These are phyloP conservation scores for Clitocybe nebularis DNA, from an alignment of 1,284 basidiomycete species.

Conservation along the genomic window DNA sequence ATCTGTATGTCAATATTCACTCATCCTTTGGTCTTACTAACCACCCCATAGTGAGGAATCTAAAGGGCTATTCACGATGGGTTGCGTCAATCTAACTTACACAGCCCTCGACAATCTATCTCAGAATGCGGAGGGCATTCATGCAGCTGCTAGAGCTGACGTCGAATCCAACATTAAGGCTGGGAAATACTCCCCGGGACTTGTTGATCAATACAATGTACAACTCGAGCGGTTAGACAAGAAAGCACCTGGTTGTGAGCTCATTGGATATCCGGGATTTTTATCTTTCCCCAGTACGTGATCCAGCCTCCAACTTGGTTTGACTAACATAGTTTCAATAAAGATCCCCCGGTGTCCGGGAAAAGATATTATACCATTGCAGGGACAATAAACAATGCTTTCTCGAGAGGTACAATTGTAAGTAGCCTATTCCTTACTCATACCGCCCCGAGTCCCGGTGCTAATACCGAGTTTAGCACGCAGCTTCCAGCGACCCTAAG, in stretches of 20 bases:
- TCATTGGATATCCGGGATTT: conserved; percentile 12
- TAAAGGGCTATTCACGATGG: conserved; percentile 9
- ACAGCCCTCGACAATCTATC: conserved; percentile 8
- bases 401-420: conserved; percentile 18
- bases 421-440: too few species aligned
- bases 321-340: not conserved
- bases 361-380: conserved; percentile 13
- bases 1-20: conserved; percentile 3
- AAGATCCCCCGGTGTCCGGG: conserved; percentile 11
- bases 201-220: conserved; percentile 15
- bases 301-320: not conserved
- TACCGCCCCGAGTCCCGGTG: not conserved
- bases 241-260: conserved; percentile 13
- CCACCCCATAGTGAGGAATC: conserved; percentile 2
- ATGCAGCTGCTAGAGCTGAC: conserved; percentile 1
- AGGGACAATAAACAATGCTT: conserved; percentile 10
- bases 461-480: conserved; percentile 19
- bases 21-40: not conserved
- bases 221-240: conserved; percentile 11
- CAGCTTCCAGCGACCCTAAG: conserved; percentile 19
- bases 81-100: conserved; percentile 9
- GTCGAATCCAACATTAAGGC: conserved; percentile 1
- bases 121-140: conserved; percentile 6
- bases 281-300: conserved; percentile 6
- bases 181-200: conserved; percentile 7